Conservation (phyloP, 2,329 filamentous ascomycete species). For the Aspergillus hiratsukae region DNA sequence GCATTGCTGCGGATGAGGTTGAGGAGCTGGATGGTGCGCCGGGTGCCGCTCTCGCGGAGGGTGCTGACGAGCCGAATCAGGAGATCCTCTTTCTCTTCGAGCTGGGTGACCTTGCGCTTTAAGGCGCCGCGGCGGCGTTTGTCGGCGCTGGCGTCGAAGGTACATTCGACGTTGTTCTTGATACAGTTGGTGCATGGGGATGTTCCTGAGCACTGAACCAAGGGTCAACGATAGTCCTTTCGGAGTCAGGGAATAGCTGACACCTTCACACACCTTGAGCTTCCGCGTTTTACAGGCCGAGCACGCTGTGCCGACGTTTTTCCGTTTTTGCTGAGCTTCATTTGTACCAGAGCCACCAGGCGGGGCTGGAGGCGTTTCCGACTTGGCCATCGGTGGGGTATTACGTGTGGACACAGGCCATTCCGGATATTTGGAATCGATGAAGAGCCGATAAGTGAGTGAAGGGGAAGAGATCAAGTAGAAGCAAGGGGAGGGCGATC, state of each 20-base stretch:
- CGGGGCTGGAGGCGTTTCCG: constrained; percentile 14
- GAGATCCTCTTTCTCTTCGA: constrained; percentile 24
- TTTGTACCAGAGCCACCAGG: constrained; percentile 7
- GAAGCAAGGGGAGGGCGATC: background rate
- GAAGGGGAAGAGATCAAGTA: background rate
- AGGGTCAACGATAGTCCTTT: background rate
- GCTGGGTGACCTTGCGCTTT: constrained; percentile 22
- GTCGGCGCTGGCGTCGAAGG: constrained; percentile 18
- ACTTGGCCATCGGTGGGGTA: constrained; percentile 9
- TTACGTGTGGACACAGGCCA: constrained; percentile 6
- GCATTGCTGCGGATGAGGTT: constrained; percentile 26
- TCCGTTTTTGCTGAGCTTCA: constrained; percentile 15
- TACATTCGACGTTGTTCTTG: constrained; percentile 19
- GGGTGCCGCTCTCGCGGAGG: constrained; percentile 19
- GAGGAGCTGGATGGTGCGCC: constrained; percentile 16
- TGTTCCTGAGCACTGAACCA: constrained; percentile 17
- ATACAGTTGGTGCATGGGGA: constrained; percentile 22
- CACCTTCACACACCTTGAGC: constrained; percentile 16
- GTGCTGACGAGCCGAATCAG: constrained; percentile 20
- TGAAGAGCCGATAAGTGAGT: background rate
- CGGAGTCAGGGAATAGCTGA: background rate
- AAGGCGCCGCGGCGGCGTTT: constrained; percentile 20
- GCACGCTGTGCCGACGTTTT: constrained; percentile 23
- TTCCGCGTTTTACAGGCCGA: constrained; percentile 22
- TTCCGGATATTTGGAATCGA: background rate